These are phyloP conservation scores for Cornus florida DNA, from an alignment of 148 eudicot species.

Conservation along the genomic window DNA sequence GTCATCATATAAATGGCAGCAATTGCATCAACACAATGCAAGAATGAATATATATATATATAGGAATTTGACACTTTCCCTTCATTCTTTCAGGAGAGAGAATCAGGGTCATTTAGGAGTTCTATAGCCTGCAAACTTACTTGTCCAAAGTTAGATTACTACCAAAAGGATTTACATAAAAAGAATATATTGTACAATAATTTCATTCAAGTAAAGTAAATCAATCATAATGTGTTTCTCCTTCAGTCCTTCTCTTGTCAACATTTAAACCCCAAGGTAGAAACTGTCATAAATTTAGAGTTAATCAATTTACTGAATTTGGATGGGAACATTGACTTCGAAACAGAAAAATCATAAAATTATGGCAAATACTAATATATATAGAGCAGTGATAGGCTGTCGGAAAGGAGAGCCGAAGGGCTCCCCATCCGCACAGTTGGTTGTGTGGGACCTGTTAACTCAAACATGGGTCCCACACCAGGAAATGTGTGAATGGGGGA, in stretches of 20 bases:
- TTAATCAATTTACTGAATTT: too few species aligned
- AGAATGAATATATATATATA: neutral
- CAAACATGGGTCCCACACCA: too few species aligned
- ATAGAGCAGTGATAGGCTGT: too few species aligned
- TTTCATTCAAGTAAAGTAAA: neutral
- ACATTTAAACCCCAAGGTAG: neutral
- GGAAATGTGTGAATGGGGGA: too few species aligned
- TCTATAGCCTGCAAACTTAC: too few species aligned
- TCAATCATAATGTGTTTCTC: neutral
- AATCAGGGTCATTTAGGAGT: too few species aligned
- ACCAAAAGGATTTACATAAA: neutral
- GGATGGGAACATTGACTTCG: neutral
- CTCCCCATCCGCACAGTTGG: too few species aligned
- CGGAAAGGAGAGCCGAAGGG: too few species aligned
- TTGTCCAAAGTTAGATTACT: neutral
- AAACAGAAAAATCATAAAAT: neutral
- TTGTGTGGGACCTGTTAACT: too few species aligned
- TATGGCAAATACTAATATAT: neutral
- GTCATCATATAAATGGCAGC: too few species aligned
- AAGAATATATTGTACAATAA: neutral
- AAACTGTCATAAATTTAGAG: neutral
- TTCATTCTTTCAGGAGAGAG: neutral
- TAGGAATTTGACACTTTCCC: neutral
- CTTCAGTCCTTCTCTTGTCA: neutral
- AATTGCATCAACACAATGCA: neutral